phyloP scores from a whole-genome alignment of 441 rosid genomes.

The Brassica hybrid region DNA sequence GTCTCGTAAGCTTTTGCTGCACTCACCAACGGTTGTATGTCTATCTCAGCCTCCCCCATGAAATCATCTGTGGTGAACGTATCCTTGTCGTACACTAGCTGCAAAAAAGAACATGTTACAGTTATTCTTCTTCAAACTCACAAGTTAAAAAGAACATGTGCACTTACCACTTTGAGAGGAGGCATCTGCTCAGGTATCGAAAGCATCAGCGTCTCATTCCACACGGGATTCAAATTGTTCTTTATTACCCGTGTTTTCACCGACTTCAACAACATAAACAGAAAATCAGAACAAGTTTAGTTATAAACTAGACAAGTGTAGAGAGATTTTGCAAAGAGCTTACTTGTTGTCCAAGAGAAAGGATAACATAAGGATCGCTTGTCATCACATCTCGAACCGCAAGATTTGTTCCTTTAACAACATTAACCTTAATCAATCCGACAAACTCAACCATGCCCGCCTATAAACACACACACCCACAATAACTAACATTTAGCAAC shows the following conservation, averaged over 20 bases:
- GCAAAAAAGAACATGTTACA: constrained; percentile 13
- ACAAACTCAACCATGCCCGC: constrained; percentile 97
- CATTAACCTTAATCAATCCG: constrained; percentile 92
- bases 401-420: constrained; percentile 93
- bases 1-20: constrained; percentile 84
- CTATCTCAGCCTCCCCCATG: constrained; percentile 97
- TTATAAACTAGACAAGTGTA: constrained; percentile 11
- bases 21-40: constrained; percentile 82
- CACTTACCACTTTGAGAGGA: constrained; percentile 85
- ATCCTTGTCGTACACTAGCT: constrained; percentile 94
- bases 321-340: constrained; percentile 40
- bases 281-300: not conserved
- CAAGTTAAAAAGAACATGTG: not conserved
- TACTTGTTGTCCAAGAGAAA: constrained; percentile 88
- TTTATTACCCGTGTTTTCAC: constrained; percentile 92
- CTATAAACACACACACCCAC: constrained; percentile 53
- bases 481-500: constrained; percentile 13
- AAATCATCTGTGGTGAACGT: constrained; percentile 89
- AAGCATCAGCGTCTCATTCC: constrained; percentile 96
- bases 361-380: constrained; percentile 94
- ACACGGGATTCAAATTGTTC: constrained; percentile 95
- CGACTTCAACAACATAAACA: constrained; percentile 55
- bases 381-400: constrained; percentile 87
- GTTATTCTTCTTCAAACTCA: not conserved
- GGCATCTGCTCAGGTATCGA: constrained; percentile 92